These are phyloP conservation scores for Cladophialophora carrionii DNA, from an alignment of 2,329 filamentous ascomycete genomes.

Conservation along the genomic window DNA sequence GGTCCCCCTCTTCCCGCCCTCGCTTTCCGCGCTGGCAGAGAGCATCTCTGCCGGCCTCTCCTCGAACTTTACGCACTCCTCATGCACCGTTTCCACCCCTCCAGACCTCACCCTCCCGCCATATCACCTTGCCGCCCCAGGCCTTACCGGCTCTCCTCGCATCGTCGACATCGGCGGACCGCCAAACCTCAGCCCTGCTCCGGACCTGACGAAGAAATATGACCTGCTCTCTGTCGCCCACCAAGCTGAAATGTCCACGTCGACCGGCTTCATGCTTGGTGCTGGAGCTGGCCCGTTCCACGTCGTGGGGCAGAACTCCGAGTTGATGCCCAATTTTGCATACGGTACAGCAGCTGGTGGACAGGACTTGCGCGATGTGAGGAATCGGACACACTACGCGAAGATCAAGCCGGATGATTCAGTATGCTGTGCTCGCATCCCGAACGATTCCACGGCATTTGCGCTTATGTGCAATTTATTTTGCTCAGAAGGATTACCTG, in stretches of 20 bases:
- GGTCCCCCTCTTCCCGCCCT: conserved; percentile 17
- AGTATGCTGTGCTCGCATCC: conserved; percentile 36
- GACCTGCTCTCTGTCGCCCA: conserved; percentile 42
- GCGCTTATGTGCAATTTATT: conserved; percentile 52
- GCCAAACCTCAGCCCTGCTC: conserved; percentile 47
- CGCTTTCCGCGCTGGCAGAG: conserved; percentile 9
- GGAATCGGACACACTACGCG: conserved; percentile 42
- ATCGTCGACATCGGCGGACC: conserved; percentile 54
- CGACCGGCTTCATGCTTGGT: conserved; percentile 46
- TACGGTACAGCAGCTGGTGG: conserved; percentile 37
- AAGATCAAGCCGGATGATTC: conserved; percentile 30
- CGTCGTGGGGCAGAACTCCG: conserved; percentile 49
- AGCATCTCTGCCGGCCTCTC: conserved; percentile 18
- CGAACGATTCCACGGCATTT: conserved; percentile 41
- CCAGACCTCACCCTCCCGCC: conserved; percentile 47
- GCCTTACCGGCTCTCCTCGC: conserved; percentile 47
- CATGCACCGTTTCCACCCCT: conserved; percentile 19
- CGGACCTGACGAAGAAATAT: conserved; percentile 45
- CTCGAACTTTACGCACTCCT: conserved; percentile 21
- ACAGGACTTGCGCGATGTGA: conserved; percentile 15
- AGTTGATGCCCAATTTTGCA: conserved; percentile 48
- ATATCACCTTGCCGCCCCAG: conserved; percentile 47
- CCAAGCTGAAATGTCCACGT: conserved; percentile 45
- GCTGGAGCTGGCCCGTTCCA: conserved; percentile 52
- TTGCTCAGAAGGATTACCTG: conserved; percentile 44